phyloP scores from a whole-genome alignment of 2,329 filamentous ascomycete genomes.

The Neodidymelliopsis sp. region DNA sequence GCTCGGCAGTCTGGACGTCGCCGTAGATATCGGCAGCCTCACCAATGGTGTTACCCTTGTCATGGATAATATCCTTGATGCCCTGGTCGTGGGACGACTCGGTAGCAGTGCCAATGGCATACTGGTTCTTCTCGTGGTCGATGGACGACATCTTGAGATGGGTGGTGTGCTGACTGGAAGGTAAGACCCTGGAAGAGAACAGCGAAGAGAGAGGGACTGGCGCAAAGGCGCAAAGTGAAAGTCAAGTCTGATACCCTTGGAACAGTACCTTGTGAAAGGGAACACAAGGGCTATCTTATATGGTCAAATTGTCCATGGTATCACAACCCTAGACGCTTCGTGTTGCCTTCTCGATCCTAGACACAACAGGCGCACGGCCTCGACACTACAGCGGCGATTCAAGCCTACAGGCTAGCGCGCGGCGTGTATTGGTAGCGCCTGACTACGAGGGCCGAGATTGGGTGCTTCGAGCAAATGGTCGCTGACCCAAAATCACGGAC shows the following conservation, averaged over 20 bases:
- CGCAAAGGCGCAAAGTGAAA: conserved; percentile 26
- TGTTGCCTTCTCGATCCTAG: conserved; percentile 16
- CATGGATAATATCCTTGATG: conserved; percentile 33
- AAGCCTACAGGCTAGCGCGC: conserved; percentile 26
- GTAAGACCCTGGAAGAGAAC: conserved; percentile 9
- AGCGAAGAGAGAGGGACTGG: conserved; percentile 17
- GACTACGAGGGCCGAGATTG: conserved; percentile 31
- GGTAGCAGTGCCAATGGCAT: conserved; percentile 24
- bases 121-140: conserved; percentile 38
- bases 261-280: conserved; percentile 15
- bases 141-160: conserved; percentile 30
- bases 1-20: conserved; percentile 58
- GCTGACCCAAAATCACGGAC: conserved; percentile 20
- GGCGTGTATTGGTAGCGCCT: conserved; percentile 21
- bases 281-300: conserved; percentile 37
- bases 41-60: conserved; percentile 39
- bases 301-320: conserved; percentile 24
- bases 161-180: conserved; percentile 1
- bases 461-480: conserved; percentile 24
- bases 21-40: conserved; percentile 64
- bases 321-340: conserved; percentile 23
- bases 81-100: conserved; percentile 27
- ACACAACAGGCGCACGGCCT: conserved; percentile 25
- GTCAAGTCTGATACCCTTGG: conserved; percentile 25
- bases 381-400: conserved; percentile 17